phyloP scores from a whole-genome alignment of 2,329 filamentous ascomycete genomes.

The Nothomitra cinnamomea region DNA sequence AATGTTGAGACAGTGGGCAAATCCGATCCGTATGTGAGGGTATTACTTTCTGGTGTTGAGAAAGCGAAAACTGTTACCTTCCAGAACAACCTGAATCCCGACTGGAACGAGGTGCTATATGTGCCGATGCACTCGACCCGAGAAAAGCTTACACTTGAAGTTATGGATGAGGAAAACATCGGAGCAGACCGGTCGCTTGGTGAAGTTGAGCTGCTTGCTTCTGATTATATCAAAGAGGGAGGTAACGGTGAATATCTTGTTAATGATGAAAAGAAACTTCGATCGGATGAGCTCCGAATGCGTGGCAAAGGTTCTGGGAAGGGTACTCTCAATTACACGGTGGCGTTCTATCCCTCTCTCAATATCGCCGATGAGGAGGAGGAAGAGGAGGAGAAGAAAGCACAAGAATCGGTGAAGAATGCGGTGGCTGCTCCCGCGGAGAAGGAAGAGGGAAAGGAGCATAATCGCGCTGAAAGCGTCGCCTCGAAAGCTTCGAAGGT shows the following conservation, averaged over 20 bases:
- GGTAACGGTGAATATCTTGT: constrained; percentile 68
- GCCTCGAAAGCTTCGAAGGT: constrained; percentile 27
- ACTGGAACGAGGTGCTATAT: constrained; percentile 92
- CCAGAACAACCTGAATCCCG: constrained; percentile 85
- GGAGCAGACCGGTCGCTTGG: constrained; percentile 83
- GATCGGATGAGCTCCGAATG: constrained; percentile 52
- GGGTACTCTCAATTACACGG: constrained; percentile 66
- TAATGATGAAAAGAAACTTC: constrained; percentile 55
- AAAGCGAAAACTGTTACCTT: constrained; percentile 89
- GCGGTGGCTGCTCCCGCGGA: constrained; percentile 6
- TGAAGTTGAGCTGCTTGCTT: constrained; percentile 55
- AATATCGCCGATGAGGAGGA: constrained; percentile 82
- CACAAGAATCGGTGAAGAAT: constrained; percentile 7
- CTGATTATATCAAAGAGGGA: constrained; percentile 63
- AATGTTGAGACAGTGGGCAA: constrained; percentile 94
- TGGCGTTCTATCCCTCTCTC: constrained; percentile 77
- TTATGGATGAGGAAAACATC: constrained; percentile 91
- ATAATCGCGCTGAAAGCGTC: constrained; percentile 12
- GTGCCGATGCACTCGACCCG: constrained; percentile 72
- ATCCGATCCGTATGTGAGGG: constrained; percentile 84
- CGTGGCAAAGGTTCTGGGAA: constrained; percentile 59
- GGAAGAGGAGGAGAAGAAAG: constrained; percentile 42
- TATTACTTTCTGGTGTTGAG: constrained; percentile 76
- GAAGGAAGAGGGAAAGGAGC: constrained; percentile 10
- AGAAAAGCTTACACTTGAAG: constrained; percentile 75